A percentile compares a stretch with the other conserved stretches of the same genome.
phyloP scores from a whole-genome alignment of 805 yeast genomes.

The Kluyveromyces dobzhanskii region DNA sequence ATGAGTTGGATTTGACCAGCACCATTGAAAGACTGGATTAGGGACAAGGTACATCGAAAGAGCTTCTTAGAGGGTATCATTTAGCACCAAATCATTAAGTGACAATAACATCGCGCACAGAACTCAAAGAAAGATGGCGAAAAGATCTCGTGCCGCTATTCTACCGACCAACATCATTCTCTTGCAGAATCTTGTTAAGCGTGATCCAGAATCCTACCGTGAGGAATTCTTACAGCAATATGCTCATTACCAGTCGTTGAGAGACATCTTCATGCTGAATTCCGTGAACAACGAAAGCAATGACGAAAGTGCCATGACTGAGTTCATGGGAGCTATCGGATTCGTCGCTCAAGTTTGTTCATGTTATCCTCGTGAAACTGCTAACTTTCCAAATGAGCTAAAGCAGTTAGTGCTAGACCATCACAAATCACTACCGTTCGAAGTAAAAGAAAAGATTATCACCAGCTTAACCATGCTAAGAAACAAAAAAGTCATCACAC shows the following conservation, averaged over 20 bases:
- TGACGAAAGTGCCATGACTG: constrained; percentile 25
- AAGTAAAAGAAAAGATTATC: constrained; percentile 82
- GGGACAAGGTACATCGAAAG: no score
- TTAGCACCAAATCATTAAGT: no score
- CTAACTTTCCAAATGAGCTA: constrained; percentile 74
- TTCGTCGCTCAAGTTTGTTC: constrained; percentile 87
- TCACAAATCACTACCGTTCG: constrained; percentile 77
- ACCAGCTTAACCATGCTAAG: constrained; percentile 85
- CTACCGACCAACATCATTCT: constrained; percentile 88
- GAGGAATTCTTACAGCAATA: constrained; percentile 93
- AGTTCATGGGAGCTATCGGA: constrained; percentile 77
- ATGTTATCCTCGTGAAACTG: constrained; percentile 86
- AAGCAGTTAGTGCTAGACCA: constrained; percentile 58
- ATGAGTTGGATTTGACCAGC: no score
- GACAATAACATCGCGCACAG: no score
- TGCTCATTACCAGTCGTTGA: constrained; percentile 81
- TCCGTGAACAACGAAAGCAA: constrained; percentile 24
- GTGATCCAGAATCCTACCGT: constrained; percentile 89
- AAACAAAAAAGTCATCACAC: constrained; percentile 68
- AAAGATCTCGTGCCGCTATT: constrained; percentile 83
- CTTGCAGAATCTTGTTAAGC: constrained; percentile 81
- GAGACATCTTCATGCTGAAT: constrained; percentile 77
- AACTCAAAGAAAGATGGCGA: constrained; percentile 51
- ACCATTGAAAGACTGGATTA: no score
- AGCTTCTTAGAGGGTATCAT: no score